Evolutionary conservation across 306 rosid species (phyloP), one percentile per base, ranked within the genome.

Genomic region (Vigna angularis): DNA sequence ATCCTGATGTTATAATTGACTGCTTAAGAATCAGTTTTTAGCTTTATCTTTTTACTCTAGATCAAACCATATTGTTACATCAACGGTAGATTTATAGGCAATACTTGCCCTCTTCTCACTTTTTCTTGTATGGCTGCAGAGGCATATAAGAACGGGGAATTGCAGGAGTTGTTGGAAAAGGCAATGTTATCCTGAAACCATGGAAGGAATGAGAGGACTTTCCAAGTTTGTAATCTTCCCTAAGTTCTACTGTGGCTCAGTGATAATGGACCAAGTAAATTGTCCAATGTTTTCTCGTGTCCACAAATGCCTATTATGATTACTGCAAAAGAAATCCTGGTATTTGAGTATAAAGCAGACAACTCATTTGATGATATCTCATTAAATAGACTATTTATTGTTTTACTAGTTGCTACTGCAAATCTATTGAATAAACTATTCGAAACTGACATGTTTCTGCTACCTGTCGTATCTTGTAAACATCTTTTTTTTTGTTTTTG

Each of bases 91-190:
- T 64, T 73, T 77, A 20, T 59, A 5, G 17, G 53, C 64, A 48
- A 55, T 52, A 7, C 22, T 61, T 58, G 2, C 47, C 40, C 5
- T 65, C 47, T 16, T 30, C 48, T 61, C 63, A 36, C 64, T 15
- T 49, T 71, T 51, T 77, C 1, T 81, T 45, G 34, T 62, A 3
- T 83, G 71, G 74, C 53, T 81, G 26, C 91, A 95, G 98, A 95
- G 64, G 98, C 97, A 82, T 95, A 89, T 83, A 83, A 92, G 83
- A 92, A 80, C 0, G 98, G 98, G 16, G 83, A 92, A 80, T 81
- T 95, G 86, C 98, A 91, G 82, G 98, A 95, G 84, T 45, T 65
- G 79, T 70, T 95, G 89, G 97, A 92, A 89, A 95, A 87, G 93
- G 90, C 91, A 24, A 85, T 91, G 90, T 91, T 93, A 79, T 87